Conservation (phyloP, 352 stramenopile genomes). For the Phytopythium oedochilum region DNA sequence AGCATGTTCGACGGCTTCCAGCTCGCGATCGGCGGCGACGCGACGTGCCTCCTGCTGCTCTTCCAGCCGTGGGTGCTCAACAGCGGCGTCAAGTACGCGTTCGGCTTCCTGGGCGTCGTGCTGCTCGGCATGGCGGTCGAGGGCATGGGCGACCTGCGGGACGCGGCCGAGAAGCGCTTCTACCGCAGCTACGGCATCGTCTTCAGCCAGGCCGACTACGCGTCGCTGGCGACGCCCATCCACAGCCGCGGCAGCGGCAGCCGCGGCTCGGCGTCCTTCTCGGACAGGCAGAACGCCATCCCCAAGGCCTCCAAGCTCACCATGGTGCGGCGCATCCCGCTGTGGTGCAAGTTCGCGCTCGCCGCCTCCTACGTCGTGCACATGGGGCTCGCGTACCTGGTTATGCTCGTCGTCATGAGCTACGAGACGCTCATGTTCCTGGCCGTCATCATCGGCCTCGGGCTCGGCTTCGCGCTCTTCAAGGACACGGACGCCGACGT, state of each 20-base stretch:
- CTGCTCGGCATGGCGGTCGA: slow-evolving; percentile 63
- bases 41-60: slow-evolving; percentile 67
- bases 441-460: slow-evolving; percentile 65
- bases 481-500: slow-evolving; percentile 73
- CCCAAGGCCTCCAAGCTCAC: slow-evolving; percentile 39
- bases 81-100: slow-evolving; percentile 62
- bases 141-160: slow-evolving; percentile 51
- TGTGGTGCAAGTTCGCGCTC: slow-evolving; percentile 56
- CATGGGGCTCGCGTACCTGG: slow-evolving; percentile 81
- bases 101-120: slow-evolving; percentile 68
- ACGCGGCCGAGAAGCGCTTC: slow-evolving; percentile 33
- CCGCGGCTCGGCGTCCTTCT: slow-evolving; percentile 41
- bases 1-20: slow-evolving; percentile 86
- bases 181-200: slow-evolving; percentile 50
- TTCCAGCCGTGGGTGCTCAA: slow-evolving; percentile 81
- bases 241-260: slow-evolving; percentile 22
- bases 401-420: slow-evolving; percentile 81
- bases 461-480: slow-evolving; percentile 59
- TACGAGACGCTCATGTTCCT: slow-evolving; percentile 79
- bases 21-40: slow-evolving; percentile 44
- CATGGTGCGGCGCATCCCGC: slow-evolving; percentile 24
- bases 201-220: slow-evolving; percentile 53
- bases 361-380: slow-evolving; percentile 72
- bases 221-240: slow-evolving; percentile 36
- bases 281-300: slow-evolving; percentile 6